Evolutionary conservation across 2,329 filamentous ascomycete genomes (phyloP).

Genomic region (Plenodomus lindquistii): DNA sequence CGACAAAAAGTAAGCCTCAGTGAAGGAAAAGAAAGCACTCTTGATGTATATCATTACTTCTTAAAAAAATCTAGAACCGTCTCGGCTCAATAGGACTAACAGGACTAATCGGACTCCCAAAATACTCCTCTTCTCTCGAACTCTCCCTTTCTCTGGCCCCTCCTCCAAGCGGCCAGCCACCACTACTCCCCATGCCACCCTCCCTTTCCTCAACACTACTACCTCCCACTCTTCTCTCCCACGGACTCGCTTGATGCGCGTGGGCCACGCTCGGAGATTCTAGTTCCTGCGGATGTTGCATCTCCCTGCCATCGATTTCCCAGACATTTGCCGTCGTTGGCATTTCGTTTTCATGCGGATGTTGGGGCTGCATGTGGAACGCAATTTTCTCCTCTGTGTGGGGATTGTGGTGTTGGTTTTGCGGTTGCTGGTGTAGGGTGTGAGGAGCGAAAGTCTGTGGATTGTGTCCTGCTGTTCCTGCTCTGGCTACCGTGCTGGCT

Average conservation of each 20-base stretch:
- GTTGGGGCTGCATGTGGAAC: neutral
- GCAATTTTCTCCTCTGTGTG: neutral
- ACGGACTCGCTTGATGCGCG: neutral
- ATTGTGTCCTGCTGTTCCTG: neutral
- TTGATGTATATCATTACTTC: too few species aligned
- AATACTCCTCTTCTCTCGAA: neutral
- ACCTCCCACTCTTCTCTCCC: neutral
- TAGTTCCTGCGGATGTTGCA: conserved; percentile 4
- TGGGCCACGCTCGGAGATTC: conserved; percentile 1
- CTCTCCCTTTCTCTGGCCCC: neutral
- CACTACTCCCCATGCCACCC: neutral
- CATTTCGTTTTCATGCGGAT: conserved; percentile 8
- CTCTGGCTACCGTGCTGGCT: neutral
- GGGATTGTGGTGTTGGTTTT: conserved; percentile 4
- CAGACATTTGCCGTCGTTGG: conserved; percentile 13
- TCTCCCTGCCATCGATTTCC: conserved; percentile 14
- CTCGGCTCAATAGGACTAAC: neutral
- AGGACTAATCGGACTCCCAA: neutral
- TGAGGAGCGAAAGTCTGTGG: neutral
- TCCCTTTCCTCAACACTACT: neutral
- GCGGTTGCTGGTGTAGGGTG: conserved; percentile 1
- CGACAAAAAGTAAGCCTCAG: too few species aligned
- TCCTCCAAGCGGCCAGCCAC: conserved; percentile 1
- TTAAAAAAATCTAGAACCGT: too few species aligned
- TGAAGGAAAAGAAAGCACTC: too few species aligned